Conservation (phyloP, 768 basidiomycete species). For the Austroboletus eburneus region DNA sequence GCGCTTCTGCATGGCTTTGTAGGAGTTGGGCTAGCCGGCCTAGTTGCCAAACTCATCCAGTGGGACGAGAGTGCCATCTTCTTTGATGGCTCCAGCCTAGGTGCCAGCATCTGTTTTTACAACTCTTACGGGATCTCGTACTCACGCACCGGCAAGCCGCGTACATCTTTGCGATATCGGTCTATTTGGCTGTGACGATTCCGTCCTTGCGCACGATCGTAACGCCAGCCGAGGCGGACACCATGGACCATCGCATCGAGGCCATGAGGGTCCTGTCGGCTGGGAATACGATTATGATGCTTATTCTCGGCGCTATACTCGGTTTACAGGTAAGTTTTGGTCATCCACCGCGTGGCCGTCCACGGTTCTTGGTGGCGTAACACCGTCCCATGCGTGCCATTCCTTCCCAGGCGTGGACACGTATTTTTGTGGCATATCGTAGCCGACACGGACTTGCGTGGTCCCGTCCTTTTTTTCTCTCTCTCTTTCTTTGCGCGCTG, state of each 20-base stretch:
- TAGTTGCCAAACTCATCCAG: slow-evolving; percentile 73
- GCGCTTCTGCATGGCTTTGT: slow-evolving; percentile 85
- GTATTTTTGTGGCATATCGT: slow-evolving; percentile 5
- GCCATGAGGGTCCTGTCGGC: slow-evolving; percentile 81
- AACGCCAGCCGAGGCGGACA: slow-evolving; percentile 52
- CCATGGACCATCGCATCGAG: slow-evolving; percentile 62
- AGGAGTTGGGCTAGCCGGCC: slow-evolving; percentile 68
- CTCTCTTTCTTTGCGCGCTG: no score
- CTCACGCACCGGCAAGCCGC: slow-evolving; percentile 45
- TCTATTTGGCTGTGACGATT: slow-evolving; percentile 82
- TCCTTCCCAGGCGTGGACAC: slow-evolving; percentile 9
- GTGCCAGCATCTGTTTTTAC: slow-evolving; percentile 42
- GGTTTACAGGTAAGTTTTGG: slow-evolving; percentile 59
- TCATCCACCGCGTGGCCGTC: not conserved
- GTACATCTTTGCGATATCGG: slow-evolving; percentile 69
- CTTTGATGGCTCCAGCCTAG: slow-evolving; percentile 88
- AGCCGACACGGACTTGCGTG: slow-evolving; percentile 5
- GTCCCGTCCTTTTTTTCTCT: not conserved
- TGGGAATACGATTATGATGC: slow-evolving; percentile 80
- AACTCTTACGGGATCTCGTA: not conserved
- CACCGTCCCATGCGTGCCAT: not conserved
- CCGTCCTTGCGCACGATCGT: slow-evolving; percentile 76
- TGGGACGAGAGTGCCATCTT: slow-evolving; percentile 95
- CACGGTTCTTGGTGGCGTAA: slow-evolving; percentile 4
- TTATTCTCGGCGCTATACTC: slow-evolving; percentile 61